Base-by-base conservation (phyloP, 306 rosid species). In the Abrus pulchellus region DNA sequence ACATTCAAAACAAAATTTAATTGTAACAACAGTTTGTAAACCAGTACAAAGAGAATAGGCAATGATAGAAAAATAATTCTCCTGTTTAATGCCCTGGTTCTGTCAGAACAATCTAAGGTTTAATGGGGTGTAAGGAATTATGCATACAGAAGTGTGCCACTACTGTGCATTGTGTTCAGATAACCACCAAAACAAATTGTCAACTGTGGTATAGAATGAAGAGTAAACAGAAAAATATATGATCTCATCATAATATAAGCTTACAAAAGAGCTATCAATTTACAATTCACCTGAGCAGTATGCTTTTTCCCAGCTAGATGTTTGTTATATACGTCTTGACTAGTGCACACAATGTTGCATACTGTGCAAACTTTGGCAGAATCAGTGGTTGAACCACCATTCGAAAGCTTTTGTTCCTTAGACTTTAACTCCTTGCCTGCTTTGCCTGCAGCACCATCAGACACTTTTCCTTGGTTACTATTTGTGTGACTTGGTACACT, bases 271-370 rank as follows among this genome's bases (percentile, higher is more conserved):
- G 45, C 53, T 48, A 59, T 59, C 29, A 69, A 57, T 34, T 73
- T 74, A 44, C 36, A 71, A 74, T 53, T 91, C 76, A 93, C 97
- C 92, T 85, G 92, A 75, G 87, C 81, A 45, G 84, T 76, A 43
- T 93, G 96, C 80, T 78, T 90, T 84, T 82, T 86, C 82, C 96
- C 96, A 44, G 78, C 60, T 71, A 89, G 59, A 84, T 93, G 96
- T 74, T 81, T 87, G 68, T 12, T 77, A 63, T 59, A 93, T 70
- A 82, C 86, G 11, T 89, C 89, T 84, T 83, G 82, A 75, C 94
- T 89, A 53, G 83, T 87, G 83, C 94, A 87, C 44, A 59, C 85
- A 73, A 93, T 50, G 30, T 91, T 87, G 84, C 96, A 93, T 56
- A 77, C 57, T 5, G 77, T 13, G 83, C 94, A 93, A 62, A 84